Base-by-base conservation (phyloP, 257 asterid species). In the Ocimum tenuiflorum region DNA sequence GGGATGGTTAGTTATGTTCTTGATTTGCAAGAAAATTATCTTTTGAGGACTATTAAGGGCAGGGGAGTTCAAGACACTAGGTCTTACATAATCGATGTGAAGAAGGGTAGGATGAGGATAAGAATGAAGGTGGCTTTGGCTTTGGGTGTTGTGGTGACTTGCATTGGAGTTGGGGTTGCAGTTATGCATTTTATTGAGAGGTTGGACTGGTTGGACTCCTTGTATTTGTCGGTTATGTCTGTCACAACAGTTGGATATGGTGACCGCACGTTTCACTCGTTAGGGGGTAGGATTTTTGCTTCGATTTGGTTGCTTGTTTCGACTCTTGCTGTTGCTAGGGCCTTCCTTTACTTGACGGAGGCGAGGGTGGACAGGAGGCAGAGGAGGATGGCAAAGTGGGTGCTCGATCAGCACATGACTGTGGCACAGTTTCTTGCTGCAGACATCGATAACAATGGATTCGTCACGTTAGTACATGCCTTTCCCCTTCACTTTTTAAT, bases 211-310 rank as follows among this genome's bases (percentile, higher is more conserved):
- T 29, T 92, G 71, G 98, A 92, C 64, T 84, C 97, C 0, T 78
- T 92, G 14, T 92, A 92, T 74, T 33, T 92, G 67, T 92, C 98
- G 1, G 97, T 89, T 52, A 92, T 89, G 97, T 92, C 97, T 0
- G 98, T 92, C 19, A 92, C 98, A 0, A 92, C 98, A 0, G 98
- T 92, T 62, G 98, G 98, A 18, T 92, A 92, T 65, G 98, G 98
- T 50, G 98, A 92, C 67, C 74, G 91, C 75, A 96, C 97, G 0
- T 92, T 92, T 60, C 75, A 47, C 17, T 85, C 98, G 0, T 53
- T 92, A 78, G 22, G 81, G 1, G 98, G 98, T 53, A 79, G 98
- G 70, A 67, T 85, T 59, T 92, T 92, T 33, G 98, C 98, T 7
- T 85, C 96, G 6, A 61, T 89, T 79, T 92, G 98, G 98, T 72